Evolutionary conservation across 2,329 filamentous ascomycete species (phyloP).

Genomic region (Lomentospora prolificans): DNA sequence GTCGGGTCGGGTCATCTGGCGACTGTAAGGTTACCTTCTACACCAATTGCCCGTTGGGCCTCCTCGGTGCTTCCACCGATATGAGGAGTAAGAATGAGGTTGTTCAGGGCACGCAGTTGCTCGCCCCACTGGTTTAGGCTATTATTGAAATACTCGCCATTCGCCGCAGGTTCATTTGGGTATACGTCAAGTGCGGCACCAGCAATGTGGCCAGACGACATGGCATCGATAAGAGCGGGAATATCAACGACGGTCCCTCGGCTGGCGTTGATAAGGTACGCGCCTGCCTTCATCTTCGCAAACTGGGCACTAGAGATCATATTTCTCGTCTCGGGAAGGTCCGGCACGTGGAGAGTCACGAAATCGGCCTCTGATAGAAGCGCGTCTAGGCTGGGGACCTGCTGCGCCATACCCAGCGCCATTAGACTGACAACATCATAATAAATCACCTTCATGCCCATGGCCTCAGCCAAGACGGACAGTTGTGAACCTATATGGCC

Average conservation of each 20-base stretch:
- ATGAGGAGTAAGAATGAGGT: constrained; percentile 91
- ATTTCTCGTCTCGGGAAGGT: constrained; percentile 83
- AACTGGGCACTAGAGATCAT: constrained; percentile 78
- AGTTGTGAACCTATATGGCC: constrained; percentile 95
- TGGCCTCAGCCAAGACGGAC: constrained; percentile 88
- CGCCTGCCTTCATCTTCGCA: constrained; percentile 80
- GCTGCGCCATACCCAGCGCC: constrained; percentile 79
- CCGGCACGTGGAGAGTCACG: constrained; percentile 88
- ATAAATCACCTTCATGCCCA: constrained; percentile 98
- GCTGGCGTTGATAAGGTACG: constrained; percentile 93
- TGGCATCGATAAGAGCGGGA: constrained; percentile 77
- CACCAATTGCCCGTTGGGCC: constrained; percentile 88
- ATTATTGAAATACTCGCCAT: constrained; percentile 89
- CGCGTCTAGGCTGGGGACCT: constrained; percentile 67
- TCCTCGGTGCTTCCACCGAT: constrained; percentile 98
- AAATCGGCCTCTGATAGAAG: constrained; percentile 80
- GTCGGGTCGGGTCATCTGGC: too few relatives aligned
- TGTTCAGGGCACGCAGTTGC: constrained; percentile 75
- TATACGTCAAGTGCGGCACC: constrained; percentile 96
- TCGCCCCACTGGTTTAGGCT: constrained; percentile 75
- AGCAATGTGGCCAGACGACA: constrained; percentile 76
- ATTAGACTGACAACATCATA: constrained; percentile 93
- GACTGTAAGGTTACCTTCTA: too few relatives aligned
- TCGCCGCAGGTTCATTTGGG: constrained; percentile 84
- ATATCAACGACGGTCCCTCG: constrained; percentile 93